These are phyloP conservation scores for Fusarium paranaense DNA, from an alignment of 2,329 filamentous ascomycete genomes.

Conservation along the genomic window DNA sequence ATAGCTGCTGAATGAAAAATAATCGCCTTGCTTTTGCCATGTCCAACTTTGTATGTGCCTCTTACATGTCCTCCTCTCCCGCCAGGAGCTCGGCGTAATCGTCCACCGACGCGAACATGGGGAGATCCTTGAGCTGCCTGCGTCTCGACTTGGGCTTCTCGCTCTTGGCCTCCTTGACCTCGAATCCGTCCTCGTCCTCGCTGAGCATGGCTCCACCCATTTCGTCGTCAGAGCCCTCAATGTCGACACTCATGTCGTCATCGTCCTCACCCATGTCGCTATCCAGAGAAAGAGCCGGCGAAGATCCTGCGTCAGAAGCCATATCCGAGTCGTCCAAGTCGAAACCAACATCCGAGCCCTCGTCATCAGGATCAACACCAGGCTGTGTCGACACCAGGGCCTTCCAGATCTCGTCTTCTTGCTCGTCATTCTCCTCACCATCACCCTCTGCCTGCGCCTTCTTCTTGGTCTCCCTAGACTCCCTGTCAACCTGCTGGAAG, in stretches of 20 bases:
- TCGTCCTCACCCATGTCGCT: conserved; percentile 62
- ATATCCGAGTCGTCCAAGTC: conserved; percentile 63
- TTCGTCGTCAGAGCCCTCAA: conserved; percentile 57
- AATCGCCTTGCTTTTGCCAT: conserved; percentile 20
- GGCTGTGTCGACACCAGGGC: conserved; percentile 85
- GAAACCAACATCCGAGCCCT: conserved; percentile 63
- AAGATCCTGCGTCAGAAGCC: conserved; percentile 60
- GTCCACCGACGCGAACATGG: conserved; percentile 92
- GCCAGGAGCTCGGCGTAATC: conserved; percentile 91
- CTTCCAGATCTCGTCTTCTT: conserved; percentile 90
- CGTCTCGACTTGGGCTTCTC: conserved; percentile 66
- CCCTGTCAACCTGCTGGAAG: conserved; percentile 81
- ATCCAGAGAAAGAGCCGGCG: conserved; percentile 51
- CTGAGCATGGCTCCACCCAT: conserved; percentile 56
- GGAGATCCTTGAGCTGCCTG: conserved; percentile 88
- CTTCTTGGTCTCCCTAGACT: conserved; percentile 65
- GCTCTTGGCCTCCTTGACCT: conserved; percentile 74
- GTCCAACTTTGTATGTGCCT: neutral
- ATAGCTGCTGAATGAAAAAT: conserved; percentile 29
- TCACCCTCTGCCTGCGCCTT: conserved; percentile 57
- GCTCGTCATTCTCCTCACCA: conserved; percentile 65
- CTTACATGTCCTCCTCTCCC: conserved; percentile 70
- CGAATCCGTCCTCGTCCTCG: conserved; percentile 58
- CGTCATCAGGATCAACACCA: conserved; percentile 63
- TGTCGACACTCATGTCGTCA: conserved; percentile 55